Conservation (phyloP, 2,329 filamentous ascomycete species). For the Parastagonospora avenae region DNA sequence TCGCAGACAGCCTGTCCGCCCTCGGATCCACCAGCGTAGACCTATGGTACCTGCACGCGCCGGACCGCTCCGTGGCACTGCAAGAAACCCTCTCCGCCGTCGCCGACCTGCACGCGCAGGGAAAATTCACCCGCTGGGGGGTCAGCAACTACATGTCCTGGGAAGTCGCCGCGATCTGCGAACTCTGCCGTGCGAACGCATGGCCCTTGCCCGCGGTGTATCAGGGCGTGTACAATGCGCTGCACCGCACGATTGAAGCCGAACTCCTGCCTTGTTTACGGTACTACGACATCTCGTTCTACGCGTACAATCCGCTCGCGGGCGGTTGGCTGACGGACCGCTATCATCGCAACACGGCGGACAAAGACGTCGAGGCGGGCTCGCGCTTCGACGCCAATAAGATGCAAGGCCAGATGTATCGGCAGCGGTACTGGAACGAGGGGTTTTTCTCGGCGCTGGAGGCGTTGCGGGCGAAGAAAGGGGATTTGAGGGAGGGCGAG, state of each 20-base stretch:
- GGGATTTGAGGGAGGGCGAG: slow-evolving; percentile 50
- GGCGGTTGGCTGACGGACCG: slow-evolving; percentile 23
- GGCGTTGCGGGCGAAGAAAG: slow-evolving; percentile 41
- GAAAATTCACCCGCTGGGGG: slow-evolving; percentile 53
- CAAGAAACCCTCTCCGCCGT: slow-evolving; percentile 55
- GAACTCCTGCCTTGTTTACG: slow-evolving; percentile 27
- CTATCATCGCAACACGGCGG: slow-evolving; percentile 54
- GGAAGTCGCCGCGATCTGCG: slow-evolving; percentile 55
- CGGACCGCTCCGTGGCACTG: slow-evolving; percentile 50
- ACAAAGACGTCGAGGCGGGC: slow-evolving; percentile 43
- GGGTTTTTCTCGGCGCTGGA: slow-evolving; percentile 53
- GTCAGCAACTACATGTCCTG: slow-evolving; percentile 53
- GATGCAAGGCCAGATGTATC: slow-evolving; percentile 47
- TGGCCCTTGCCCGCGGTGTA: slow-evolving; percentile 54
- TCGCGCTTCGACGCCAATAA: slow-evolving; percentile 50
- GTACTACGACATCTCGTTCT: slow-evolving; percentile 21
- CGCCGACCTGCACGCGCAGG: slow-evolving; percentile 53
- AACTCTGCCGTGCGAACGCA: slow-evolving; percentile 49
- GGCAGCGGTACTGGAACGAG: slow-evolving; percentile 50
- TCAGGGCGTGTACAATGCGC: slow-evolving; percentile 45
- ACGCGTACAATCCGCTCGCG: slow-evolving; percentile 24
- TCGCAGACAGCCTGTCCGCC: slow-evolving; percentile 46
- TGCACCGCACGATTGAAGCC: slow-evolving; percentile 22
- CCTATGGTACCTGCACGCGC: slow-evolving; percentile 55
- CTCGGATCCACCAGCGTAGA: slow-evolving; percentile 46